These are phyloP conservation scores for Arachis stenosperma DNA, from an alignment of 306 rosid genomes.

Conservation along the genomic window DNA sequence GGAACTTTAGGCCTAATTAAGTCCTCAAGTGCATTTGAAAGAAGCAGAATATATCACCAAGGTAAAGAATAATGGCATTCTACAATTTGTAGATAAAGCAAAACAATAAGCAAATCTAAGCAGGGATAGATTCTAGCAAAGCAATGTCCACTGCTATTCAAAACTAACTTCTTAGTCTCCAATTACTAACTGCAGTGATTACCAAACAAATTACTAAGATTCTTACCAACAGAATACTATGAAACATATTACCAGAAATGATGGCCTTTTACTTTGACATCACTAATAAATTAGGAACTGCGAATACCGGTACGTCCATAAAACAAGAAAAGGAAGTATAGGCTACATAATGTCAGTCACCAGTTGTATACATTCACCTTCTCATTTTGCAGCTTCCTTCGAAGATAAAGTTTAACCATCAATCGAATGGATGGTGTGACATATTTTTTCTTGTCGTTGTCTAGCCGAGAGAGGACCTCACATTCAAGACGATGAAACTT, in stretches of 20 bases:
- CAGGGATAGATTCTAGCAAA: conserved; percentile 14
- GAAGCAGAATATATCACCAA: conserved; percentile 11
- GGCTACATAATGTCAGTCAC: not conserved
- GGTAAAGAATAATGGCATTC: conserved; percentile 25
- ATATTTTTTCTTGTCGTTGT: conserved; percentile 54
- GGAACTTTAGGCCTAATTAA: conserved; percentile 18
- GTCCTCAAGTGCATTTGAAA: conserved; percentile 10
- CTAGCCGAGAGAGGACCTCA: conserved; percentile 67
- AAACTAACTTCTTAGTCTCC: conserved; percentile 26
- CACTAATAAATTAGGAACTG: conserved; percentile 14
- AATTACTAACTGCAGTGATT: conserved; percentile 19
- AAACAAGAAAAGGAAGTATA: conserved; percentile 18
- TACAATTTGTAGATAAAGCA: conserved; percentile 9
- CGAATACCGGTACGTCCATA: not conserved
- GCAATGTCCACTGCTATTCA: conserved; percentile 2
- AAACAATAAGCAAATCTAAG: conserved; percentile 7
- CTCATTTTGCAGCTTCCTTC: conserved; percentile 74
- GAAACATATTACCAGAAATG: not conserved
- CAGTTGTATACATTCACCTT: conserved; percentile 48
- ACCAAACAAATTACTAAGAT: not conserved
- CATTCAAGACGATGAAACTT: conserved; percentile 93
- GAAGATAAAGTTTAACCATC: conserved; percentile 75
- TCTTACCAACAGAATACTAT: not conserved
- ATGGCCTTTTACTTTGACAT: not conserved
- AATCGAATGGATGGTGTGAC: conserved; percentile 87